These are phyloP conservation scores for Polymyxa betae DNA, from an alignment of 208 protist species.

Conservation along the genomic window DNA sequence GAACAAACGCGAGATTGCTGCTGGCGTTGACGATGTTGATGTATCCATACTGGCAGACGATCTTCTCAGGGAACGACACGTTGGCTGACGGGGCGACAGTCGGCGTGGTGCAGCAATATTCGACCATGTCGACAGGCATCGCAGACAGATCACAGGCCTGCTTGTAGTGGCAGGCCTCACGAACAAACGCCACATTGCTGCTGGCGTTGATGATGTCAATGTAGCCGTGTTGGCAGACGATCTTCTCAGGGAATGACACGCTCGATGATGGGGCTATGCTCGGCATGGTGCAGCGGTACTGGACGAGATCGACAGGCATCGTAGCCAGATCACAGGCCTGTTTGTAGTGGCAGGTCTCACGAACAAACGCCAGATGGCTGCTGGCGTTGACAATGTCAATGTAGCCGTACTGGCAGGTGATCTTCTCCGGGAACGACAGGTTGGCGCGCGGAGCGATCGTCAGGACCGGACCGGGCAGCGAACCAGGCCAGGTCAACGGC, in stretches of 20 bases:
- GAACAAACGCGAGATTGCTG: background rate
- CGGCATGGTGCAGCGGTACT: background rate
- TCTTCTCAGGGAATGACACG: background rate
- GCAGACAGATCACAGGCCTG: no score
- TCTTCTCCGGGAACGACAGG: background rate
- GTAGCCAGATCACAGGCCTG: background rate
- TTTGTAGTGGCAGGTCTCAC: background rate
- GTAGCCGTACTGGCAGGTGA: background rate
- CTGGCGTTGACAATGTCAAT: background rate
- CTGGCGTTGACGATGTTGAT: background rate
- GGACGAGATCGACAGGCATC: background rate
- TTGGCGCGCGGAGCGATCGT: background rate
- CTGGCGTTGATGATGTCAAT: background rate
- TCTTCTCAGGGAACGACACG: background rate
- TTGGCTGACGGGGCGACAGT: background rate
- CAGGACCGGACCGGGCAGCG: no score
- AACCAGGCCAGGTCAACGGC: no score
- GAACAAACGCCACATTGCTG: no score
- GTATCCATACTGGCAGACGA: background rate
- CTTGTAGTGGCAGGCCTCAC: no score
- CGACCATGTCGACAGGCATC: no score
- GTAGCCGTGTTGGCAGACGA: background rate
- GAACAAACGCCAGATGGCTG: background rate
- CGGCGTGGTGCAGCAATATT: background rate
- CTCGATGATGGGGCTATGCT: background rate